Evolutionary conservation across 345 rosid species (phyloP).

Genomic region (Kandelia obovata): DNA sequence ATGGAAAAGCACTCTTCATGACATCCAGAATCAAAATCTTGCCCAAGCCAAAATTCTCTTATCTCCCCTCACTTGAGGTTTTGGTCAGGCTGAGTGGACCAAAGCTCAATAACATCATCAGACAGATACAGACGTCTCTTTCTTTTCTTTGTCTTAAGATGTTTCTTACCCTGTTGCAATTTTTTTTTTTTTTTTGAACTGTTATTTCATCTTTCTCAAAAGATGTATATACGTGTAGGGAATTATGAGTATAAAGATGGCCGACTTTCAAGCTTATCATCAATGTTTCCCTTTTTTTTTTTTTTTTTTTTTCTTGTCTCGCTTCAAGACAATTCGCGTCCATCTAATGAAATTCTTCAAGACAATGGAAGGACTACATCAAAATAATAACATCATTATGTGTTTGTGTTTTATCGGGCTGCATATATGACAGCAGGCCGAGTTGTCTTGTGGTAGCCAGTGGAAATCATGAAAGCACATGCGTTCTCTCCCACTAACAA

Average conservation of each 20-base stretch:
- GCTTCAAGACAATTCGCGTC: too few species aligned
- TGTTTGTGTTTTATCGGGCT: too few species aligned
- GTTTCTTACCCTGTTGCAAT: constrained; percentile 5
- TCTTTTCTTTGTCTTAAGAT: constrained; percentile 46
- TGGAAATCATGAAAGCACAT: too few species aligned
- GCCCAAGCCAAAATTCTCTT: constrained; percentile 19
- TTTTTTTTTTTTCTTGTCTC: too few species aligned
- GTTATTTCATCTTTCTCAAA: background rate
- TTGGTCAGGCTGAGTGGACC: constrained; percentile 33
- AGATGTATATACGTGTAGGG: constrained; percentile 6
- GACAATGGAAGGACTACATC: too few species aligned
- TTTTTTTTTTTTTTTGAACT: background rate
- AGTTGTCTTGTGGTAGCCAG: too few species aligned
- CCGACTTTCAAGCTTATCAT: too few species aligned
- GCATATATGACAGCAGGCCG: too few species aligned
- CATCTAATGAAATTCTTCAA: too few species aligned
- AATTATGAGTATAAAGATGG: constrained; percentile 15
- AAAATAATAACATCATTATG: too few species aligned
- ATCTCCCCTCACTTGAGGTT: constrained; percentile 17
- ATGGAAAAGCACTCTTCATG: constrained; percentile 8
- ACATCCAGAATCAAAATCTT: constrained; percentile 15
- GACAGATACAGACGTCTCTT: constrained; percentile 45
- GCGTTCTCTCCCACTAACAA: too few species aligned
- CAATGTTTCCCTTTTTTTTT: too few species aligned
- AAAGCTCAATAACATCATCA: constrained; percentile 48